phyloP scores from a whole-genome alignment of 805 yeast genomes.

The Myxozyma monticola region DNA sequence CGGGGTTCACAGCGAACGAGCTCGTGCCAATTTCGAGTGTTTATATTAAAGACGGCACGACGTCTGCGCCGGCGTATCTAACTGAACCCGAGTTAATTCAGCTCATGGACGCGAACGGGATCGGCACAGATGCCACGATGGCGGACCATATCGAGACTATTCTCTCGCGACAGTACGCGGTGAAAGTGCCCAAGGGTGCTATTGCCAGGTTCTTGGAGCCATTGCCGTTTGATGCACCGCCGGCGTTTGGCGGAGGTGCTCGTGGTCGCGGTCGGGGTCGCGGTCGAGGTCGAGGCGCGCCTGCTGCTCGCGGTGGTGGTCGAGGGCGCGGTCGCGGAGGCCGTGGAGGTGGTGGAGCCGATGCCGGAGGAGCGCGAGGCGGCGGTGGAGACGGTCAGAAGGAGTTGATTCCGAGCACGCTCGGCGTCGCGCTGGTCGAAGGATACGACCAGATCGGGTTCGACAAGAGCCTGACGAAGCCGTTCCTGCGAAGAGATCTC shows the following conservation, averaged over 20 bases:
- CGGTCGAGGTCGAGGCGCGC: slow-evolving; percentile 15
- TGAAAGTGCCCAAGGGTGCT: slow-evolving; percentile 36
- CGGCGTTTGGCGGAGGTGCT: slow-evolving; percentile 9
- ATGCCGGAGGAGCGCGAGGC: slow-evolving; percentile 8
- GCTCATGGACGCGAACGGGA: slow-evolving; percentile 94
- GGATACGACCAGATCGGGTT: slow-evolving; percentile 82
- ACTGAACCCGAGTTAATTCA: slow-evolving; percentile 92
- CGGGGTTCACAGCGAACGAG: slow-evolving; percentile 61
- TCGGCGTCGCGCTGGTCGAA: slow-evolving; percentile 84
- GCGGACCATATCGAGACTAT: slow-evolving; percentile 95
- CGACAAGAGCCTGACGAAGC: slow-evolving; percentile 79
- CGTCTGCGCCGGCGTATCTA: slow-evolving; percentile 77
- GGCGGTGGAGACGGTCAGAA: slow-evolving; percentile 34
- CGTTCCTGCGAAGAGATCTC: slow-evolving; percentile 75
- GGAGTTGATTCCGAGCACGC: slow-evolving; percentile 67
- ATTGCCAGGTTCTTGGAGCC: slow-evolving; percentile 18
- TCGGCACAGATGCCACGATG: slow-evolving; percentile 98
- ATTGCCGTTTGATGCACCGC: slow-evolving; percentile 6
- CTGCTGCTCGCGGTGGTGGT: slow-evolving; percentile 14
- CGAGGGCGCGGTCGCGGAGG: slow-evolving; percentile 6
- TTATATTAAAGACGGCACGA: slow-evolving; percentile 68
- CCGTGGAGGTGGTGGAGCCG: background rate
- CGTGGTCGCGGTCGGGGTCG: slow-evolving; percentile 19
- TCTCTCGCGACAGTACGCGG: slow-evolving; percentile 63
- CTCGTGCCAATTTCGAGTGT: slow-evolving; percentile 55